phyloP scores from a whole-genome alignment of 1,284 basidiomycete species.

The Leccinum cinnamomeum region DNA sequence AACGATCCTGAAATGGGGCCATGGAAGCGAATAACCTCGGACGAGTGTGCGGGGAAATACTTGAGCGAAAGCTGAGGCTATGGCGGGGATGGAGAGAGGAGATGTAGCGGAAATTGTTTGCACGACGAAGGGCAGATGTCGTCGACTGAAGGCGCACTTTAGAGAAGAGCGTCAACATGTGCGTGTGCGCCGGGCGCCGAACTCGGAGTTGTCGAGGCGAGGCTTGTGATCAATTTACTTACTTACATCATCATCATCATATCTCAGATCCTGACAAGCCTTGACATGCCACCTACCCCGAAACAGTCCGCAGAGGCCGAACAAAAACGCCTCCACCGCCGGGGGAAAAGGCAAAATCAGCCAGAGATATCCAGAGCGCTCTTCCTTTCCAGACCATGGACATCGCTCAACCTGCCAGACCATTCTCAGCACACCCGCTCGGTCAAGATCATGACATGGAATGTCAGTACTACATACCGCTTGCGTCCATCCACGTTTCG shows the following conservation, averaged over 20 bases:
- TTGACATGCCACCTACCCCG: too few relatives aligned
- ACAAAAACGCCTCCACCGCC: slow-evolving; percentile 42
- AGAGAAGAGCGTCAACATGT: slow-evolving; percentile 28
- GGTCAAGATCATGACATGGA: slow-evolving; percentile 73
- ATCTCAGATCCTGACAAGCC: background rate
- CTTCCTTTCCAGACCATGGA: slow-evolving; percentile 56
- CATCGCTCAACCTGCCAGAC: slow-evolving; percentile 32
- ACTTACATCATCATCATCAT: slow-evolving; percentile 32
- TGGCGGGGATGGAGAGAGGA: slow-evolving; percentile 13
- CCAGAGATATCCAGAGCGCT: slow-evolving; percentile 6
- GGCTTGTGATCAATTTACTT: slow-evolving; percentile 9
- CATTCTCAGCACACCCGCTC: slow-evolving; percentile 18
- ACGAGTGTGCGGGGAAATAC: slow-evolving; percentile 7
- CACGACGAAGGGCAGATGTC: slow-evolving; percentile 28
- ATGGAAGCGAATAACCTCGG: slow-evolving; percentile 31
- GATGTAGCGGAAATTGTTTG: slow-evolving; percentile 15
- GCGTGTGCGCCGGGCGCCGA: background rate
- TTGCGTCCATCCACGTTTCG: slow-evolving; percentile 5
- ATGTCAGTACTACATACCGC: slow-evolving; percentile 53
- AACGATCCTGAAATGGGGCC: slow-evolving; percentile 25
- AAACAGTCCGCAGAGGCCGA: slow-evolving; percentile 34
- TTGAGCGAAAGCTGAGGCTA: slow-evolving; percentile 17
- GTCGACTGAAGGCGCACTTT: slow-evolving; percentile 37
- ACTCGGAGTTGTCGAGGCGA: background rate
- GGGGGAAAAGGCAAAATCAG: slow-evolving; percentile 41